Conservation (phyloP, 1,139 yeast species). For the Taphrina flavorubra region DNA sequence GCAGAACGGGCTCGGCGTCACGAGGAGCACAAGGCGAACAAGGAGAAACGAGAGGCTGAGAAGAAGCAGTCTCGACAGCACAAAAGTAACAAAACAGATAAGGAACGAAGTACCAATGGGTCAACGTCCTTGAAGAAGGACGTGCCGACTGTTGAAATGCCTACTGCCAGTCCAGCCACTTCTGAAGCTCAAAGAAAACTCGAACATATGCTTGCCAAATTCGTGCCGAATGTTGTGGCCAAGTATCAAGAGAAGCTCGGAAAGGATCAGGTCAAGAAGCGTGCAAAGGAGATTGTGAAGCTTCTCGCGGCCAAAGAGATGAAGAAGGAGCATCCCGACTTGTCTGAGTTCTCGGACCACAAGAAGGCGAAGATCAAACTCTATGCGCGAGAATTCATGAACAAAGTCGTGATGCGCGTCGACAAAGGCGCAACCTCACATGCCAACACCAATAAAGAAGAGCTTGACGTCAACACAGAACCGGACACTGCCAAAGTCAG, state of each 20-base stretch:
- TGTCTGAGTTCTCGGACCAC: conserved; percentile 64
- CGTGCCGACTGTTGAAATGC: not conserved
- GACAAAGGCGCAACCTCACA: not conserved
- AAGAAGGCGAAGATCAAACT: conserved; percentile 71
- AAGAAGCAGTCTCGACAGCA: conserved; percentile 15
- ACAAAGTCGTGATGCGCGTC: conserved; percentile 57
- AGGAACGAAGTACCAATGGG: not conserved
- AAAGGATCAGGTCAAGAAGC: conserved; percentile 72
- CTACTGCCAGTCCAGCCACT: not conserved
- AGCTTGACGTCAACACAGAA: not conserved
- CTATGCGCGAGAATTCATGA: conserved; percentile 73
- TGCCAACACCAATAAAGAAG: not conserved
- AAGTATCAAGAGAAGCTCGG: conserved; percentile 67
- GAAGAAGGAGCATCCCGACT: conserved; percentile 47
- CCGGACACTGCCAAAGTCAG: not conserved
- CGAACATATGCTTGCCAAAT: conserved; percentile 63
- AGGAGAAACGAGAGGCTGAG: conserved; percentile 22
- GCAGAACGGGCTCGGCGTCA: conserved; percentile 36
- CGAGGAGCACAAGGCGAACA: conserved; percentile 38
- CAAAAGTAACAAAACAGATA: not conserved
- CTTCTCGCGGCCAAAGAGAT: conserved; percentile 47
- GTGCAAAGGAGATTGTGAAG: conserved; percentile 66
- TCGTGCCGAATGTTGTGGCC: conserved; percentile 79
- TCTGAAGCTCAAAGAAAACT: conserved; percentile 14
- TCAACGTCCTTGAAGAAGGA: conserved; percentile 1